Conservation (phyloP, 306 rosid species). For the Pyrus bretschneideri region DNA sequence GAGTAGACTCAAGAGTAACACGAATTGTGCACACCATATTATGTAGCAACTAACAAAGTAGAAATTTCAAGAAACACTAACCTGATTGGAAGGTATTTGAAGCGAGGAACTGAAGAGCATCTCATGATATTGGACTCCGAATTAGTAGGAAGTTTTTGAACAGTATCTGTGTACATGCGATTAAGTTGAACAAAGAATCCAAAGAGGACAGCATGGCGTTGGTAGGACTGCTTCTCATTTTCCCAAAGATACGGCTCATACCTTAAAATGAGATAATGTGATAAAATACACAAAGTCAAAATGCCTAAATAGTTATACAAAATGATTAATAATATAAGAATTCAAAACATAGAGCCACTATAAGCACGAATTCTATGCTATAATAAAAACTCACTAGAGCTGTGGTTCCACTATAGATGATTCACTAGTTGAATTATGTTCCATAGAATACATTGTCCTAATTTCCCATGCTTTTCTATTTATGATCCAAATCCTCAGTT, state of each 20-base stretch:
- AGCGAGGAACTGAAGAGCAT: constrained; percentile 93
- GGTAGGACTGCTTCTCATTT: constrained; percentile 88
- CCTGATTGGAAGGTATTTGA: constrained; percentile 99
- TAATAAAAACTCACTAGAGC: background rate
- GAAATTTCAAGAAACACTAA: constrained; percentile 23
- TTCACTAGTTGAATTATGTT: background rate
- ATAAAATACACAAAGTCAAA: constrained; percentile 7
- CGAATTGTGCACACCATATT: background rate
- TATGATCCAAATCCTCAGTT: background rate
- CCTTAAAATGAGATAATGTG: constrained; percentile 31
- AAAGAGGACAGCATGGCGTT: constrained; percentile 90
- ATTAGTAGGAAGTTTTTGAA: constrained; percentile 87
- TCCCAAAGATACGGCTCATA: constrained; percentile 97
- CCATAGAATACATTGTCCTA: background rate
- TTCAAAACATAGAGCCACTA: background rate
- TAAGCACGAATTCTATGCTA: background rate
- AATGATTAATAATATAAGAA: background rate
- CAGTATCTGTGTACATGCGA: constrained; percentile 82
- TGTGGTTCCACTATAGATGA: background rate
- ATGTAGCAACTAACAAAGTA: constrained; percentile 6
- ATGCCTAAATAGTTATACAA: background rate
- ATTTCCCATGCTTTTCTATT: background rate
- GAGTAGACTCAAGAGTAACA: background rate
- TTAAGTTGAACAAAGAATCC: constrained; percentile 98
- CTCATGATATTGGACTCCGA: constrained; percentile 96